Base-by-base conservation (phyloP, 2,329 filamentous ascomycete species). In the Aspergillus pseudoviridinutans region DNA sequence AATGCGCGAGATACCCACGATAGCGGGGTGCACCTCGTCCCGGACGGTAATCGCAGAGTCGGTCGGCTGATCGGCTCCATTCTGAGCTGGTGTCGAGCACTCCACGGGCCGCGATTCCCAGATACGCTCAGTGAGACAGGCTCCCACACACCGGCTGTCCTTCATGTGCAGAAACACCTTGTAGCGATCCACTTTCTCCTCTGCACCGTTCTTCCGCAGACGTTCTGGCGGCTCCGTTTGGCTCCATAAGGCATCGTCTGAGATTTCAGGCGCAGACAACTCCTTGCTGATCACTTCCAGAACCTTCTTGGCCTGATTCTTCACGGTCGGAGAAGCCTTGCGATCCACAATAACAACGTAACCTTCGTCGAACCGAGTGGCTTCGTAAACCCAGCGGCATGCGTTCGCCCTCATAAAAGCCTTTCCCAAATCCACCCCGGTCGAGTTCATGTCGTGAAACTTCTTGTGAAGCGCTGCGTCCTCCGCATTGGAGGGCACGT, bases 1-100 rank as follows among this genome's bases (percentile, higher is more conserved):
- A 62, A 89, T 85, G 29, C 86, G 80, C 25, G 85, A 86, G 27
- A 89, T 80, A 20, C 85, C 84, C 54, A 87, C 76, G n/a, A 82
- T 75, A 2, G 81, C 84, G 2, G 77, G 72, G 27, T 78, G 69
- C 4, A 74, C 63, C 49, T 76, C 71, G 27, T 74, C 71, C 53
- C 75, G 74, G 38, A 80, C 73, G 1, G 76, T 79, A 57, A 84
- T 74, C 4, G 77, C 78, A 1, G 76, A 78, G 59, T 73, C 71
- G 53, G 68, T 61, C 27, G 65, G 55, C 32, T 35, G 51, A 7
- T 55, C 29, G 17, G 58, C 46, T 14, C 61, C 57, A 27, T 63
- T 60, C 41, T 58, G 60, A 12, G 66, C 62, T 20, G 59, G 62
- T 42, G 61, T 63, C 25, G 67, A 51, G 27, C 65, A 59, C 53